Evolutionary conservation across 352 stramenopile species (phyloP), one percentile per base, ranked within the genome.

Genomic region (Phytophthora idaei): DNA sequence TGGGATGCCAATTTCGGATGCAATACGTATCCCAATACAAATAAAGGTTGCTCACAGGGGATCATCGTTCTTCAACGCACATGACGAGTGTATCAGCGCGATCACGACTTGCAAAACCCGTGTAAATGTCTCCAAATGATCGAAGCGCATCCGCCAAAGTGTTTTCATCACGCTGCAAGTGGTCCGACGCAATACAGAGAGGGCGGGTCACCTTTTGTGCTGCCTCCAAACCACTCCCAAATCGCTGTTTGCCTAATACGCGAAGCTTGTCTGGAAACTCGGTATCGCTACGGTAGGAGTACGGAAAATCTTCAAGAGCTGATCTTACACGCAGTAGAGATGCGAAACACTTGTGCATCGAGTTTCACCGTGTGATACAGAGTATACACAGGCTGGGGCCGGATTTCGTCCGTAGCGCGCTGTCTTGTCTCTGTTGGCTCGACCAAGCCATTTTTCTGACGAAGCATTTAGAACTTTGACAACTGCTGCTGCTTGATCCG

Each of bases 221-320:
- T 10, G 11, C 17, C 3, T 10, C 12, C 17, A 47, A 36, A 2
- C 6, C 37, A 25, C 3, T 46, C 50, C 34, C 47, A 34, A 57
- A 57, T 25, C 0, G 2, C 31, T 32, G 9, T 6, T 46, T 34
- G 29, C 3, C 11, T 8, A 57, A n/a, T 3, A 45, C 31, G 2
- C 32, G 32, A 5, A 57, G 21, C 12, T 45, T 46, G 3, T 57
- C 50, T 12, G 50, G 50, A 46, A 46, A 36, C 8, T 47, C 50
- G 10, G 8, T 14, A 46, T 44, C 4, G 2, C 32, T 25, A 11
- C 25, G 9, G 50, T 25, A 46, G 8, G 32, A 8, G 4, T 36
- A 17, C 25, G 21, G 2, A 32, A 57, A 57, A 21, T 21, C 2
- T 25, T 45, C 12, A 11, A 57, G 25, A 11, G 50, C 50, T 4